A percentile compares a stretch with the other conserved stretches of the same genome.
Evolutionary conservation across 2,329 filamentous ascomycete species (phyloP).

Genomic region (Neonectria hederae): DNA sequence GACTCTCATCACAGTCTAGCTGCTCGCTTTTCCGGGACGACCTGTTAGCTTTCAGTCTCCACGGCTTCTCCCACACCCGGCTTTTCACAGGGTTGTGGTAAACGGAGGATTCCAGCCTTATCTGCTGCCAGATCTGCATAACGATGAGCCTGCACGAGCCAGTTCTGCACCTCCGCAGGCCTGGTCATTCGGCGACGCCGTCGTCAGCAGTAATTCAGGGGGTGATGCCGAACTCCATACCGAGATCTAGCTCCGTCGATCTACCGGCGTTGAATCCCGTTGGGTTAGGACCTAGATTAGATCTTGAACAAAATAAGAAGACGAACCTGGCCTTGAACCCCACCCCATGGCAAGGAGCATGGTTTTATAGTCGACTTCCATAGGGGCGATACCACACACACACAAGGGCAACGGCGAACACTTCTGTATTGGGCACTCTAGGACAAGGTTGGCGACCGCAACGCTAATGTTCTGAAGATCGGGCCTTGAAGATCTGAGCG

Average conservation of each 20-base stretch:
- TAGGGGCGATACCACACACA: neutral
- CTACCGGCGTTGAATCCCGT: neutral
- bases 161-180: neutral
- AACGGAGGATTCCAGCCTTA: neutral
- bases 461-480: neutral
- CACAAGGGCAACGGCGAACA: neutral
- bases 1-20: neutral
- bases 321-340: neutral
- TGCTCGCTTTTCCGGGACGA: neutral
- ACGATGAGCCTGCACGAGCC: neutral
- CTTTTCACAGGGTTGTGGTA: neutral
- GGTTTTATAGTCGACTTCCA: neutral
- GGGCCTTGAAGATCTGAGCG: neutral
- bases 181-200: neutral
- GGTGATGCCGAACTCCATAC: neutral
- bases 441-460: neutral
- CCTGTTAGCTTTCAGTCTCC: neutral
- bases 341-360: neutral
- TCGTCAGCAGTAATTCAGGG: neutral
- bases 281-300: neutral
- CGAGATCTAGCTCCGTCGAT: neutral
- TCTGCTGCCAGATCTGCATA: neutral
- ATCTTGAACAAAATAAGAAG: neutral
- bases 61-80: neutral
- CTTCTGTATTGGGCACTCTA: neutral